Conservation (phyloP, 106 monocot genomes). For the Chionographis japonica region DNA sequence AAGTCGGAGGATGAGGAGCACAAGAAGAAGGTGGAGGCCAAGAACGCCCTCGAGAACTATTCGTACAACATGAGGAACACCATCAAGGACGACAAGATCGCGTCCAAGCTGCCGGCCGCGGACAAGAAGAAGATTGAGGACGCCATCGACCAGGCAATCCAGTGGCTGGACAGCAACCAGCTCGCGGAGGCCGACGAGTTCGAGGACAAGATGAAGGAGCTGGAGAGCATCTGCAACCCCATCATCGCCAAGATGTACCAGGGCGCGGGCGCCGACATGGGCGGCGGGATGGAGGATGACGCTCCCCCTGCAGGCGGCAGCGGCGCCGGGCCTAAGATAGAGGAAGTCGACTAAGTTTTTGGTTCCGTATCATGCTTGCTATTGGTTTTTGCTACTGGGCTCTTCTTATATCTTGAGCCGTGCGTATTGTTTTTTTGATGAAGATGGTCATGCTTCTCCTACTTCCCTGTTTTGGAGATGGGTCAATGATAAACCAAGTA, state of each 20-base stretch:
- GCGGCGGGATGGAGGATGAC: conserved; percentile 7
- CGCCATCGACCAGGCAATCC: conserved; percentile 26
- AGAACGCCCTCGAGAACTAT: conserved; percentile 36
- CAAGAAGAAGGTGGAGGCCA: conserved; percentile 44
- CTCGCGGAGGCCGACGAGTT: conserved; percentile 33
- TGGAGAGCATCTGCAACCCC: conserved; percentile 35
- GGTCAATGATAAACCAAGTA: no score
- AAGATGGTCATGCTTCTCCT: no score
- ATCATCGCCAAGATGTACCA: conserved; percentile 36
- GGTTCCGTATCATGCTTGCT: not conserved
- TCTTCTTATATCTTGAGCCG: no score
- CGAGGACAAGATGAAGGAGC: conserved; percentile 40
- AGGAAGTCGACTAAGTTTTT: conserved; percentile 22
- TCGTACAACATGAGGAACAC: conserved; percentile 51
- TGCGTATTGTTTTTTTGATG: no score
- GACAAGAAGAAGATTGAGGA: conserved; percentile 52
- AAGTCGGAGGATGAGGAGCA: conserved; percentile 46
- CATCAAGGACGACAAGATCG: conserved; percentile 36
- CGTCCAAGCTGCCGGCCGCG: conserved; percentile 3
- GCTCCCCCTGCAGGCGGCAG: conserved; percentile 3
- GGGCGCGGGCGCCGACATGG: conserved; percentile 9
- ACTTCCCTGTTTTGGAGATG: no score
- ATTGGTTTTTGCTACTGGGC: not conserved
- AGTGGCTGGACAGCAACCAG: conserved; percentile 40
- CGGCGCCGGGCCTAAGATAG: conserved; percentile 23